Conservation (phyloP, 306 rosid genomes). For the Casuarina glauca region DNA sequence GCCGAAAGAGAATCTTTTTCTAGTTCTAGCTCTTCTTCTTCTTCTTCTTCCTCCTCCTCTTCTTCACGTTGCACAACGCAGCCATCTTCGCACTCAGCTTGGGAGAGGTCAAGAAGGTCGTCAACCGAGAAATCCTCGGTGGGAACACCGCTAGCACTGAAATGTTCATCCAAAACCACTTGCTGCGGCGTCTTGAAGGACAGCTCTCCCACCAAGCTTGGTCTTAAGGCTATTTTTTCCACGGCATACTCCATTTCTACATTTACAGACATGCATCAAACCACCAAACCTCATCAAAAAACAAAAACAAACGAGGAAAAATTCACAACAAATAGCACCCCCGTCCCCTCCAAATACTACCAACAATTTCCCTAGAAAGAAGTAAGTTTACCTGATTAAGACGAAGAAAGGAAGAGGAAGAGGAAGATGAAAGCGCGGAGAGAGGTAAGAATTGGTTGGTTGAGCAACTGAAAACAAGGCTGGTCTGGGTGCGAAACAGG, state of each 20-base stretch:
- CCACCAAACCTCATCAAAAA: constrained; percentile 14
- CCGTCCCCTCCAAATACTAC: no score
- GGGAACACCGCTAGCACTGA: constrained; percentile 36
- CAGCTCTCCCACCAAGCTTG: constrained; percentile 63
- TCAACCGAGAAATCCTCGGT: constrained; percentile 79
- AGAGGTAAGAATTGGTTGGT: constrained; percentile 41
- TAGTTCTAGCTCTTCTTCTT: constrained; percentile 33
- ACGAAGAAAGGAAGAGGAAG: constrained; percentile 13
- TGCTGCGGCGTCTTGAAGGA: constrained; percentile 44
- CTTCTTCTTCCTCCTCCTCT: constrained; percentile 27
- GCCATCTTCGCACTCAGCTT: constrained; percentile 54
- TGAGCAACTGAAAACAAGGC: constrained; percentile 40
- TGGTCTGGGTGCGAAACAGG: constrained; percentile 46
- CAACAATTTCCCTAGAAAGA: neutral
- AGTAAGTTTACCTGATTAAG: constrained; percentile 40
- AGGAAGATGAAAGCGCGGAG: neutral
- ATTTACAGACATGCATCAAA: constrained; percentile 19
- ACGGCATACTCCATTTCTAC: constrained; percentile 65
- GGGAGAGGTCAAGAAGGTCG: constrained; percentile 72
- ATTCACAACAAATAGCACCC: neutral
- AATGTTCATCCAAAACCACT: constrained; percentile 41
- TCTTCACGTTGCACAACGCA: constrained; percentile 20
- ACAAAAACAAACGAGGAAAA: neutral
- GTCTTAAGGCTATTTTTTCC: constrained; percentile 67
- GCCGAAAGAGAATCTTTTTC: constrained; percentile 41